Evolutionary conservation across 2,329 filamentous ascomycete species (phyloP).

Genomic region (Verticillium alfalfae): DNA sequence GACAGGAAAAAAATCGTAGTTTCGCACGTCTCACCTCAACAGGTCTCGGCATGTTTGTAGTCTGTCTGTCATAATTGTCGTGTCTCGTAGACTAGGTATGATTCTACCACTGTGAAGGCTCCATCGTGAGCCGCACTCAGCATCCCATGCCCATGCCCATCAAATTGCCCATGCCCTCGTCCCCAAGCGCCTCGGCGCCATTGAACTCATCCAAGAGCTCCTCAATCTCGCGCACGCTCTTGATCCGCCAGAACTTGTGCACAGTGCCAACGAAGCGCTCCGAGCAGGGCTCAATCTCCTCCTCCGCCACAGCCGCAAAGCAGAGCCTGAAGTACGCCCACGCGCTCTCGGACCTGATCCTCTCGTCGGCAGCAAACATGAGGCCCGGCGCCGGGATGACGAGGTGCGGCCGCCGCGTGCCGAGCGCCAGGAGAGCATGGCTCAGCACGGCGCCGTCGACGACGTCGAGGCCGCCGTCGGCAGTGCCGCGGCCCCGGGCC

Average conservation of each 20-base stretch:
- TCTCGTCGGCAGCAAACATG: constrained; percentile 66
- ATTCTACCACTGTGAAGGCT: neutral
- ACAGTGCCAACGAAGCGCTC: constrained; percentile 63
- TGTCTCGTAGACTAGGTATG: neutral
- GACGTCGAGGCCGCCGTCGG: constrained; percentile 22
- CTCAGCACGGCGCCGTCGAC: constrained; percentile 52
- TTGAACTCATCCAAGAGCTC: constrained; percentile 41
- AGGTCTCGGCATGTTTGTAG: neutral
- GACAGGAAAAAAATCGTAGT: too few relatives aligned
- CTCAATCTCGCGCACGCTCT: constrained; percentile 60
- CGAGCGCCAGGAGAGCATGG: constrained; percentile 63
- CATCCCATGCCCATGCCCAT: constrained; percentile 20
- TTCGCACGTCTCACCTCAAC: too few relatives aligned
- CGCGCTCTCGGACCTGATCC: constrained; percentile 51
- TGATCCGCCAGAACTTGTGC: constrained; percentile 72
- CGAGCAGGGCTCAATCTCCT: constrained; percentile 58
- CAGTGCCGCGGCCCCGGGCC: constrained; percentile 18
- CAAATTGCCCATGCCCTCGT: constrained; percentile 21
- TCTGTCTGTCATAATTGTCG: neutral
- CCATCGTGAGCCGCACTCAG: constrained; percentile 5
- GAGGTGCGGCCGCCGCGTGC: constrained; percentile 63
- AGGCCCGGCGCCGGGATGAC: constrained; percentile 66
- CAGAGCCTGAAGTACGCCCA: constrained; percentile 75
- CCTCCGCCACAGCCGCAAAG: constrained; percentile 76
- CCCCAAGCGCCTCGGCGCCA: constrained; percentile 7